These are phyloP conservation scores for Spizellomyces sp. DNA, from an alignment of 192 early-diverging fungal genomes.

Conservation along the genomic window DNA sequence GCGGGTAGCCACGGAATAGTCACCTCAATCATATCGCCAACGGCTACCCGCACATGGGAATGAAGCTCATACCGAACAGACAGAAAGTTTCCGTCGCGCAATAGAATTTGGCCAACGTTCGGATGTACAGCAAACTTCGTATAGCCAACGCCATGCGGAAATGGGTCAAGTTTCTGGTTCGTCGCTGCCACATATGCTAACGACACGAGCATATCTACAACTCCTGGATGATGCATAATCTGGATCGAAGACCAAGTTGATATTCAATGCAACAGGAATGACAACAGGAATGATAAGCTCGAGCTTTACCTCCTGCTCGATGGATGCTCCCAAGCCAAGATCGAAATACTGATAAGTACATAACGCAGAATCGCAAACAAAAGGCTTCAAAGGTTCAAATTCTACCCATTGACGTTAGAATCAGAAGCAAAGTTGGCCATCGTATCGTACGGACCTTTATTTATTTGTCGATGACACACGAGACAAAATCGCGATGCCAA, in stretches of 20 bases:
- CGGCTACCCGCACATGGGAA: too few species aligned
- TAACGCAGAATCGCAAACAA: slow-evolving; percentile 44
- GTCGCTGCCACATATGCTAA: slow-evolving; percentile 43
- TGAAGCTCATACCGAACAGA: too few species aligned
- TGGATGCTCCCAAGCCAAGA: slow-evolving; percentile 45
- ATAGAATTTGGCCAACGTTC: background rate
- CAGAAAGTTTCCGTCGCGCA: too few species aligned
- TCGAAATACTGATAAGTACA: slow-evolving; percentile 50
- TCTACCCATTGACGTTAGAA: slow-evolving; percentile 9
- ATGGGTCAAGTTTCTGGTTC: slow-evolving; percentile 26
- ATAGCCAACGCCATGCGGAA: slow-evolving; percentile 35
- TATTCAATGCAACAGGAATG: background rate
- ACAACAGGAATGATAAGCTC: background rate
- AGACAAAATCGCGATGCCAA: slow-evolving; percentile 43
- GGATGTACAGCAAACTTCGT: background rate
- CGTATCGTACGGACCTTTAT: background rate
- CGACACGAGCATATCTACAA: slow-evolving; percentile 50
- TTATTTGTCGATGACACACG: slow-evolving; percentile 41
- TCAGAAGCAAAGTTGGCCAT: background rate
- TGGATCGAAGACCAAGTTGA: background rate
- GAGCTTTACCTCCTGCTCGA: slow-evolving; percentile 39
- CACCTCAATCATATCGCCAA: too few species aligned
- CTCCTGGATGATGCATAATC: slow-evolving; percentile 37
- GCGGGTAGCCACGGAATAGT: too few species aligned
- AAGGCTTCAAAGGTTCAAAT: slow-evolving; percentile 44